Conservation (phyloP, 1,284 basidiomycete genomes). For the Austroboletus olivaceoglutinosus region DNA sequence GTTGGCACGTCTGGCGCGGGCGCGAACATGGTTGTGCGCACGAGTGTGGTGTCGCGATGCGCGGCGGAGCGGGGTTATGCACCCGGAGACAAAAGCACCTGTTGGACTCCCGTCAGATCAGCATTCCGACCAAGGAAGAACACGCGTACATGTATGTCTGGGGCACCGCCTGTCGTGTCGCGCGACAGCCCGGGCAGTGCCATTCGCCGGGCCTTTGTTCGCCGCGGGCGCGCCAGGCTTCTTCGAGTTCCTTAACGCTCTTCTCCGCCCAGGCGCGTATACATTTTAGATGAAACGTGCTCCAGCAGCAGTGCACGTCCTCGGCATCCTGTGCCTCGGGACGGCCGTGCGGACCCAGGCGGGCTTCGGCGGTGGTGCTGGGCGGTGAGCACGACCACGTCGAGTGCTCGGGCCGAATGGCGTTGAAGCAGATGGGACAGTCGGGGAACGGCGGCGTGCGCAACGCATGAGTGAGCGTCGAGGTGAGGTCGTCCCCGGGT, state of each 20-base stretch:
- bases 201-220: slow-evolving; percentile 71
- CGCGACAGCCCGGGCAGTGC: slow-evolving; percentile 88
- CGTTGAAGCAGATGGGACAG: slow-evolving; percentile 77
- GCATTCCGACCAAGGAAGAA: too few species aligned
- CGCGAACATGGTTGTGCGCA: slow-evolving; percentile 80
- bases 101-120: not conserved
- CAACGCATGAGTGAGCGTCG: slow-evolving; percentile 60
- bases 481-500: slow-evolving; percentile 60
- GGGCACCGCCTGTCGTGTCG: slow-evolving; percentile 63
- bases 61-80: slow-evolving; percentile 67
- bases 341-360: not conserved
- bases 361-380: slow-evolving; percentile 4
- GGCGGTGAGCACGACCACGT: slow-evolving; percentile 79
- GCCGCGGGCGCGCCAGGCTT: slow-evolving; percentile 73
- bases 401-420: slow-evolving; percentile 68
- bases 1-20: slow-evolving; percentile 59
- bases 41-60: slow-evolving; percentile 79
- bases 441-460: slow-evolving; percentile 69
- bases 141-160: slow-evolving; percentile 60
- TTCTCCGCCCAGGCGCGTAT: slow-evolving; percentile 76
- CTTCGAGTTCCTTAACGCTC: slow-evolving; percentile 72
- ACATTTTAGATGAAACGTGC: slow-evolving; percentile 81
- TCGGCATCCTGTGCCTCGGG: slow-evolving; percentile 18
- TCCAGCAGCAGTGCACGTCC: slow-evolving; percentile 69
- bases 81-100: slow-evolving; percentile 84